Conservation (phyloP, 768 basidiomycete genomes). For the Collybiopsis luxurians region DNA sequence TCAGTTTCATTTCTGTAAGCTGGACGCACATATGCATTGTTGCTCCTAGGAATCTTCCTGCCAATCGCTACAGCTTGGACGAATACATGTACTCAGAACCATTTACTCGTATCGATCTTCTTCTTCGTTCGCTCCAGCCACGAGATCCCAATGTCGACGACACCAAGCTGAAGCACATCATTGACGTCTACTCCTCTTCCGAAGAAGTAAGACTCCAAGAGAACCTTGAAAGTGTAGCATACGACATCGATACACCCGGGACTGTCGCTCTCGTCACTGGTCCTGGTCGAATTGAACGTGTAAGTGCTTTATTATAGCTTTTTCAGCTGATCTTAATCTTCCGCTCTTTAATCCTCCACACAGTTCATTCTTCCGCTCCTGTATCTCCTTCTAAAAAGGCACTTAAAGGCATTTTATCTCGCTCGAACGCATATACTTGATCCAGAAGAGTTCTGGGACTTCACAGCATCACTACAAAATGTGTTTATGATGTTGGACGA, state of each 20-base stretch:
- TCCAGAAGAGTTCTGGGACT: constrained; percentile 23
- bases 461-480: constrained; percentile 16
- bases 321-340: background rate
- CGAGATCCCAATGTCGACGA: constrained; percentile 13
- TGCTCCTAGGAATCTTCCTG: constrained; percentile 11
- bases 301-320: constrained; percentile 14
- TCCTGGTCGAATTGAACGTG: constrained; percentile 31
- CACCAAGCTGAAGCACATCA: constrained; percentile 19
- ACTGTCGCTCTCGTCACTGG: constrained; percentile 26
- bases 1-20: too few species aligned
- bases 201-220: constrained; percentile 24
- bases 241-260: constrained; percentile 28
- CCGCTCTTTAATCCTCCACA: too few species aligned
- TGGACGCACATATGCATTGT: too few species aligned
- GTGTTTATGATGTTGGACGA: constrained; percentile 17
- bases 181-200: constrained; percentile 15
- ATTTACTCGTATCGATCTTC: background rate
- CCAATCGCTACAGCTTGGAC: constrained; percentile 17
- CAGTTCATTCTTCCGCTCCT: constrained; percentile 34
- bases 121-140: constrained; percentile 11
- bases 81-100: constrained; percentile 13
- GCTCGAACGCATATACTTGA: constrained; percentile 22
- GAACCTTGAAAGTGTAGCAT: constrained; percentile 26
- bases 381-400: constrained; percentile 29
- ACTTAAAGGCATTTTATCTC: constrained; percentile 29